A percentile compares a stretch with the other conserved stretches of the same genome.
Evolutionary conservation across 495 filamentous ascomycete genomes (phyloP).

Genomic region (Aspergillus cristatus): DNA sequence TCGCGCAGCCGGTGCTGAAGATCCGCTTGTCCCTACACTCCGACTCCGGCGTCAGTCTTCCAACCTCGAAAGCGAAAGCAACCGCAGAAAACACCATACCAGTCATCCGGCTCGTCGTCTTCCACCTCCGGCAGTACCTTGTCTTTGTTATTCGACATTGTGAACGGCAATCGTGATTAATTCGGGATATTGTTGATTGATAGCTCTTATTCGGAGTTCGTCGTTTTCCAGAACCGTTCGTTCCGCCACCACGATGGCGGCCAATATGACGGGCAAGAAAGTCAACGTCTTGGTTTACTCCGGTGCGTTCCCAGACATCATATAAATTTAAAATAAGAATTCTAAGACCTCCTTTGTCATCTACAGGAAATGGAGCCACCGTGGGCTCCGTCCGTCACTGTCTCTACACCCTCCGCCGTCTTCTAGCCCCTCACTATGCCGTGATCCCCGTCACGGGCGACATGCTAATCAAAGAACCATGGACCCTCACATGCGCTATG

Average conservation of each 20-base stretch:
- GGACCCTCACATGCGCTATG: constrained; percentile 76
- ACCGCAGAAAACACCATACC: constrained; percentile 46
- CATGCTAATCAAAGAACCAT: constrained; percentile 82
- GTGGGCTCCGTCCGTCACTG: constrained; percentile 83
- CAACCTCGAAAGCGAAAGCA: no score
- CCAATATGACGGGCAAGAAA: constrained; percentile 49
- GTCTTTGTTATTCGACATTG: constrained; percentile 34
- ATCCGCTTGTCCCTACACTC: constrained; percentile 82
- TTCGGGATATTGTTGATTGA: not conserved
- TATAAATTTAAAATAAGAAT: constrained; percentile 2
- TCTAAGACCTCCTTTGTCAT: not conserved
- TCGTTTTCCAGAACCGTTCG: no score
- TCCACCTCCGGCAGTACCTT: constrained; percentile 34
- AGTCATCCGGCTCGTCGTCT: constrained; percentile 92
- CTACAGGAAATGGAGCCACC: constrained; percentile 70
- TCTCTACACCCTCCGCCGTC: constrained; percentile 75
- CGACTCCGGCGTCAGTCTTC: not conserved
- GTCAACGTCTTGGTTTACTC: constrained; percentile 87
- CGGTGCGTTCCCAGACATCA: constrained; percentile 38
- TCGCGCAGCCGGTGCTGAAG: constrained; percentile 88
- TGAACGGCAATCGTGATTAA: no score
- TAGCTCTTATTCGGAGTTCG: no score
- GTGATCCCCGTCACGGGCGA: constrained; percentile 75
- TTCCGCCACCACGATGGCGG: constrained; percentile 18
- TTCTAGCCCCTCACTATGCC: constrained; percentile 90